Evolutionary conservation across 768 basidiomycete genomes (phyloP).

Genomic region (Trametes meyenii): DNA sequence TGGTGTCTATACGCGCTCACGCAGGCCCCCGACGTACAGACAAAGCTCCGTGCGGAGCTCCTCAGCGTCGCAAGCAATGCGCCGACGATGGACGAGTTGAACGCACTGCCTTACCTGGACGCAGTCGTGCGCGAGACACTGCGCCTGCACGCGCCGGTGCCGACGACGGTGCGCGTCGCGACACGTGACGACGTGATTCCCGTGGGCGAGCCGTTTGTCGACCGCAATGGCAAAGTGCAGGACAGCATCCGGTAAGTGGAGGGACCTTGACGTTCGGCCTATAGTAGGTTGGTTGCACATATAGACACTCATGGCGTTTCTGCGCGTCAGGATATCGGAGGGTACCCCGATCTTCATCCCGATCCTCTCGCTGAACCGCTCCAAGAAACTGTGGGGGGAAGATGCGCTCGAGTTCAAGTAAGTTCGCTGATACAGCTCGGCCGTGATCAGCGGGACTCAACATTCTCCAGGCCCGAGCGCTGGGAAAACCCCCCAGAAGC

Average conservation of each 20-base stretch:
- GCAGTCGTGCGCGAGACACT: constrained; percentile 62
- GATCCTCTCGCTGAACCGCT: not conserved
- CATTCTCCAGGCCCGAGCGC: constrained; percentile 55
- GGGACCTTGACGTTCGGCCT: not conserved
- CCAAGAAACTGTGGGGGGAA: not conserved
- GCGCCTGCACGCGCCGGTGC: constrained; percentile 57
- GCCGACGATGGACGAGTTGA: constrained; percentile 71
- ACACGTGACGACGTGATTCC: constrained; percentile 55
- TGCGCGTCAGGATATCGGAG: constrained; percentile 24
- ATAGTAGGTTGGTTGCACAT: constrained; percentile 32
- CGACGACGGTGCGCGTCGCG: constrained; percentile 50
- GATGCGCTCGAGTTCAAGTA: constrained; percentile 40
- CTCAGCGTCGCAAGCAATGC: constrained; percentile 42
- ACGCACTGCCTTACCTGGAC: constrained; percentile 69
- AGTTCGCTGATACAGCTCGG: constrained; percentile 30
- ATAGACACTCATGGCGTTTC: constrained; percentile 29
- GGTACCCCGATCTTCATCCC: constrained; percentile 31
- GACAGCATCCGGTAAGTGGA: constrained; percentile 35
- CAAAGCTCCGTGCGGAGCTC: constrained; percentile 44
- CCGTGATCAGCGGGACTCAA: not conserved
- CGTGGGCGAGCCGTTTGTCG: constrained; percentile 38
- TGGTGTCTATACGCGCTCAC: constrained; percentile 45
- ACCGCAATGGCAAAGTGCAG: constrained; percentile 20
- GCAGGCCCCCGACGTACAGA: constrained; percentile 40
- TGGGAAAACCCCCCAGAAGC: constrained; percentile 54